phyloP scores from a whole-genome alignment of 768 basidiomycete species.

The Lentinula aciculospora region DNA sequence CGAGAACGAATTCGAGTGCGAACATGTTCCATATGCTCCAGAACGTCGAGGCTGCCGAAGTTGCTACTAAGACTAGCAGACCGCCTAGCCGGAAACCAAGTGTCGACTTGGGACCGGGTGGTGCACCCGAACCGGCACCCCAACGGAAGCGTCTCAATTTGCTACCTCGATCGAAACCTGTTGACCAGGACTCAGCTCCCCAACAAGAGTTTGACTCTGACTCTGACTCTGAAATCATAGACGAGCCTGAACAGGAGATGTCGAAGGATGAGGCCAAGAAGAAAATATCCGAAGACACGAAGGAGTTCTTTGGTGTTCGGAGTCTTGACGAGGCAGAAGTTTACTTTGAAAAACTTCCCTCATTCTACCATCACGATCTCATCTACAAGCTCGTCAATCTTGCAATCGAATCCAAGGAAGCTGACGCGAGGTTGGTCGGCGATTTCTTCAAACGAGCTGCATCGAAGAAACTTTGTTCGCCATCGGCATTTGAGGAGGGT shows the following conservation, averaged over 20 bases:
- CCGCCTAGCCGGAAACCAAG: conserved; percentile 46
- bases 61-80: conserved; percentile 42
- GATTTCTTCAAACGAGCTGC: conserved; percentile 64
- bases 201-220: conserved; percentile 6
- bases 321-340: conserved; percentile 83
- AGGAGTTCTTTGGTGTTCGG: conserved; percentile 84
- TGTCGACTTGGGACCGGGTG: conserved; percentile 35
- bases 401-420: conserved; percentile 78
- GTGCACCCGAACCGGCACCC: conserved; percentile 38
- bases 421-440: conserved; percentile 72
- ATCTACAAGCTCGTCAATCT: conserved; percentile 70
- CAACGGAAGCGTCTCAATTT: conserved; percentile 73
- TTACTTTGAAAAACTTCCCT: conserved; percentile 75
- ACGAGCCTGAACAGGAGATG: conserved; percentile 44
- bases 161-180: conserved; percentile 69
- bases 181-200: conserved; percentile 37
- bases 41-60: conserved; percentile 49
- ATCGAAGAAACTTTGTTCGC: conserved; percentile 53
- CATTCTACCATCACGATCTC: conserved; percentile 55
- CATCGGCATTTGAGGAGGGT: conserved; percentile 68
- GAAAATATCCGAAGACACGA: conserved; percentile 76
- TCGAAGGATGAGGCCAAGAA: conserved; percentile 61
- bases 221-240: conserved; percentile 19
- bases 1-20: conserved; percentile 70
- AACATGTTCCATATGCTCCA: conserved; percentile 91